Base-by-base conservation (phyloP, 2,329 filamentous ascomycete genomes). In the Chaetomiaceae sp. region DNA sequence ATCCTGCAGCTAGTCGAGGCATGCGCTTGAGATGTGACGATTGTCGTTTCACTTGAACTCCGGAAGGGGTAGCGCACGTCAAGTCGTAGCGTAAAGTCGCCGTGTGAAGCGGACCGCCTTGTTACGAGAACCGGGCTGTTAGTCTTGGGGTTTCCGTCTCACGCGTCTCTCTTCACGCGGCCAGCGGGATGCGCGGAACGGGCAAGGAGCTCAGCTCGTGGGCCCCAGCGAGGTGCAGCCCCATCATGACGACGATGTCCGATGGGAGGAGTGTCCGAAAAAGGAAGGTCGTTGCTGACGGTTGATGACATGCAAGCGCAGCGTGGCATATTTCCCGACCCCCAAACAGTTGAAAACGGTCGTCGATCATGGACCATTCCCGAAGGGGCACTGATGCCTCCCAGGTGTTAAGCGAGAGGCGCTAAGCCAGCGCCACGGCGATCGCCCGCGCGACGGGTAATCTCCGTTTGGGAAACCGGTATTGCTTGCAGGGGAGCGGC, bases 361-460 rank as follows among this genome's bases (percentile, higher is more conserved):
- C 48, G 55, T 38, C 55, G 56, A 58, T 58, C 56, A 47, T 34
- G 45, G 19, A 42, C 53, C 49, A 46, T 56, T 53, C 55, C 51
- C 42, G 46, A 58, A 55, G 37, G 38, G 45, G 56, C 10, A 54
- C 36, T 45, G 42, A 44, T 44, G 48, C 51, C 47, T 42, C 14
- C 19, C 33, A 39, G 26, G 33, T 44, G 39, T 38, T 51, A 60
- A 60, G 58, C 58, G 58, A 60, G 48, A 30, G 40, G 42, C 47
- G 50, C 57, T 55, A 58, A 56, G 48, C 43, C 54, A 47, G 39
- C 58, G 58, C 58, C 56, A 56, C 54, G 58, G 51, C 56, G 58
- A 60, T 60, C 58, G 48, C 51, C 57, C 50, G 47, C 50, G 41
- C 45, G 53, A 53, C 51, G 54, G 57, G 57, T 58, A 52, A 49